A percentile compares a stretch with the other conserved stretches of the same genome.
phyloP scores from a whole-genome alignment of 371 early-diverging fungal genomes.

The Haplosporangium sp. region DNA sequence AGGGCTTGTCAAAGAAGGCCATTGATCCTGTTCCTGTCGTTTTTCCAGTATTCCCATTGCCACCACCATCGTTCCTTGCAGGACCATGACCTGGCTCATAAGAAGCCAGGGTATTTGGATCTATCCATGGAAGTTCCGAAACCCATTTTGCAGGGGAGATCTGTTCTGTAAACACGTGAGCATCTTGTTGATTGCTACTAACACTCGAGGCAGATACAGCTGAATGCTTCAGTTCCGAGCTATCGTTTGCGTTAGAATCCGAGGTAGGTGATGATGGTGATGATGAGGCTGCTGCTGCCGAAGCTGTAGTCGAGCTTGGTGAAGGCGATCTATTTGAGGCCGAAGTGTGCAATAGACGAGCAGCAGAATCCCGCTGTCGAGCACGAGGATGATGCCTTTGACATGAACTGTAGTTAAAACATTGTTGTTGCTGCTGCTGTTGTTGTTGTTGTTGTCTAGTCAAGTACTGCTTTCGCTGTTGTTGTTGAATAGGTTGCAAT shows the following conservation, averaged over 20 bases:
- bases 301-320: conserved; percentile 10
- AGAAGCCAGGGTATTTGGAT: conserved; percentile 33
- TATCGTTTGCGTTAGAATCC: neutral
- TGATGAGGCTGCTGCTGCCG: conserved; percentile 1
- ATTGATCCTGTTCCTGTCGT: conserved; percentile 3
- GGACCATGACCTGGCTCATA: conserved; percentile 24
- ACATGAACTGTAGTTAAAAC: conserved; percentile 8
- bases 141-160: conserved; percentile 18
- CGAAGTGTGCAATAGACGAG: conserved; percentile 30
- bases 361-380: conserved; percentile 19
- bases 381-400: conserved; percentile 14
- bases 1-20: conserved; percentile 58
- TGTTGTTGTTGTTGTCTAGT: conserved; percentile 1
- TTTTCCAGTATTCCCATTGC: neutral
- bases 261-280: conserved; percentile 2
- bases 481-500: conserved; percentile 4
- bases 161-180: conserved; percentile 29
- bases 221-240: neutral
- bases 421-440: neutral
- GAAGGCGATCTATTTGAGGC: conserved; percentile 13
- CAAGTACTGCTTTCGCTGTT: neutral
- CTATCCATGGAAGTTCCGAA: conserved; percentile 54
- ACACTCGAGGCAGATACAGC: conserved; percentile 9
- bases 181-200: conserved; percentile 5
- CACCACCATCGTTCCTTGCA: neutral